Percentiles rank a stretch among this genome's conserved stretches.
phyloP scores from a whole-genome alignment of 371 early-diverging fungal genomes.

The Mucor saturninus region DNA sequence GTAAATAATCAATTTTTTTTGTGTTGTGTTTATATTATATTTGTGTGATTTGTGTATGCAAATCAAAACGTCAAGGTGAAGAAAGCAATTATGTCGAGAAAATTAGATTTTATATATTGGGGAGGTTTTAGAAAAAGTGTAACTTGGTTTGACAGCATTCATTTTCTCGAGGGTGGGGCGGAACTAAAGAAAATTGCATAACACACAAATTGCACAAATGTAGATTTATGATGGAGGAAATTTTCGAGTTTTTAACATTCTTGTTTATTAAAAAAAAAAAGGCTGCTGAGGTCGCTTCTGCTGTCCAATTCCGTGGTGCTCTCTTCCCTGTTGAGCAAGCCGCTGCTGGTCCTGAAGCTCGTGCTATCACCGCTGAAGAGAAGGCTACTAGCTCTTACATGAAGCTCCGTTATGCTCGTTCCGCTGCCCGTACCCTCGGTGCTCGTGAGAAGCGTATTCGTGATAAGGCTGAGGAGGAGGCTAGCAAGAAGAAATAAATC shows the following conservation, averaged over 20 bases:
- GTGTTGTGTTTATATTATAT: too few relatives aligned
- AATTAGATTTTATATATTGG: too few relatives aligned
- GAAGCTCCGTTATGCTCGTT: constrained; percentile 90
- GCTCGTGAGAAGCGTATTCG: constrained; percentile 83
- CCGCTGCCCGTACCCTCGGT: constrained; percentile 83
- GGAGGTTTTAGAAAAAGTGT: too few relatives aligned
- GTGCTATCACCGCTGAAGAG: constrained; percentile 87
- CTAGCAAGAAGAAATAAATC: constrained; percentile 63
- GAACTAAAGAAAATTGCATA: too few relatives aligned
- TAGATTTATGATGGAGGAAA: too few relatives aligned
- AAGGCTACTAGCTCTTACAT: constrained; percentile 82
- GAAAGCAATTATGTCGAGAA: too few relatives aligned
- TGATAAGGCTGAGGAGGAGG: constrained; percentile 86
- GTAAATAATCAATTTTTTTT: constrained; percentile 22
- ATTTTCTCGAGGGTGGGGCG: too few relatives aligned
- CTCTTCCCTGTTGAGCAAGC: constrained; percentile 80
- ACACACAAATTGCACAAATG: too few relatives aligned
- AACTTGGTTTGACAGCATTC: too few relatives aligned
- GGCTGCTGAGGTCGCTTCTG: constrained; percentile 71
- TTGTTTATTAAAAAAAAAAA: constrained; percentile 24
- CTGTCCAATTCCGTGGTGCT: constrained; percentile 75
- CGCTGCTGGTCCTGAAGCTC: constrained; percentile 72
- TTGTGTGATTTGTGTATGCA: too few relatives aligned
- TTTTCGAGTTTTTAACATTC: neutral
- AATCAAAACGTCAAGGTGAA: too few relatives aligned